phyloP scores from a whole-genome alignment of 1,284 basidiomycete species.

The Trichosporon sp. region DNA sequence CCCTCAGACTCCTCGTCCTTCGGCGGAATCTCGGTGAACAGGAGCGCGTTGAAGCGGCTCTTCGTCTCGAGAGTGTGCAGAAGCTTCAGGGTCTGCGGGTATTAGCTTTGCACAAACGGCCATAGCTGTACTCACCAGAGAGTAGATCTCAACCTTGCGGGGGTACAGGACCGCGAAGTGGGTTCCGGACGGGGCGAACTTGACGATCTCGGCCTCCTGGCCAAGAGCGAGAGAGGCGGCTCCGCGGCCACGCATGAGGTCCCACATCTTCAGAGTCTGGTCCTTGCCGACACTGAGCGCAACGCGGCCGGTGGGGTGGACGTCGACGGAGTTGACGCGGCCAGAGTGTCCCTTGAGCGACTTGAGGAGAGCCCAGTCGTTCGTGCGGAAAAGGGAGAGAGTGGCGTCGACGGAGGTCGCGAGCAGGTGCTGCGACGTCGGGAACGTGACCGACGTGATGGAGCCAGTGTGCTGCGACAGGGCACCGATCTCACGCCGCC shows the following conservation, averaged over 20 bases:
- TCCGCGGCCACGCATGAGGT: slow-evolving; percentile 89
- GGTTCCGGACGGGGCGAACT: slow-evolving; percentile 71
- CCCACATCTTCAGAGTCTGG: slow-evolving; percentile 91
- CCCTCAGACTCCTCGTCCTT: slow-evolving; percentile 36
- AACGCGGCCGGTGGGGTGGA: slow-evolving; percentile 88
- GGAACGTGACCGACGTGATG: slow-evolving; percentile 82
- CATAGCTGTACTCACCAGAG: slow-evolving; percentile 26
- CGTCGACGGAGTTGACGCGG: slow-evolving; percentile 78
- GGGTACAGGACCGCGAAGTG: slow-evolving; percentile 74
- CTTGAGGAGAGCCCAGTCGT: slow-evolving; percentile 88
- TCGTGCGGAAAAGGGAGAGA: slow-evolving; percentile 80
- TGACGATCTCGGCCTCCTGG: slow-evolving; percentile 80
- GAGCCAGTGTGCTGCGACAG: slow-evolving; percentile 91
- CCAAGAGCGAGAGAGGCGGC: slow-evolving; percentile 82
- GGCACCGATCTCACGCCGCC: slow-evolving; percentile 86
- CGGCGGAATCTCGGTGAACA: slow-evolving; percentile 59
- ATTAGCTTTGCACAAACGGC: background rate
- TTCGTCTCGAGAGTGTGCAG: slow-evolving; percentile 67
- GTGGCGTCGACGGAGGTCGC: slow-evolving; percentile 87
- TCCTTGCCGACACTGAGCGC: slow-evolving; percentile 89
- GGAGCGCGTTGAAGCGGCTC: slow-evolving; percentile 72
- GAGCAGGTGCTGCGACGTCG: slow-evolving; percentile 80
- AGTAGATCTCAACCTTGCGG: slow-evolving; percentile 56
- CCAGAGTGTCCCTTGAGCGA: slow-evolving; percentile 89
- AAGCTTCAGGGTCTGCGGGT: slow-evolving; percentile 62